Base-by-base conservation (phyloP, 1,284 basidiomycete genomes). In the Lentinula novae-zelandiae region DNA sequence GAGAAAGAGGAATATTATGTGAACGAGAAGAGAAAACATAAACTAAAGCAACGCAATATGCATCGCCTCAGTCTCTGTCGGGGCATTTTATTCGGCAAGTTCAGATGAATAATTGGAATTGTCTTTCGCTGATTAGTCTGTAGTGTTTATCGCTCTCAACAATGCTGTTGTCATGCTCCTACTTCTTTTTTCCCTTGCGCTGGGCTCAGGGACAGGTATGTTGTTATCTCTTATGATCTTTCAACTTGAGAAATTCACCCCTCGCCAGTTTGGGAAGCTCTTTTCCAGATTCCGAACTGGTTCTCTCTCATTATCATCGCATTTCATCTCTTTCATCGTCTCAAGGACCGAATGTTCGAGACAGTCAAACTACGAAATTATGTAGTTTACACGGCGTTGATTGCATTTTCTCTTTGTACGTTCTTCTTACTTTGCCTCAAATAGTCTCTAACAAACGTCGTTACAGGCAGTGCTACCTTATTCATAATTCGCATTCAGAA, bases 161-260 rank as follows among this genome's bases (percentile, higher is more conserved):
- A 61, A 70, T 46, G 38, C 58, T n/a, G n/a, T 59, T 48, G 60
- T 67, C 27, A 58, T 68, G 27, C 48, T 62, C n/a, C 51, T 70
- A 8, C 46, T 65, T 56, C 60, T 61, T 2, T 34, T 63, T 15
- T 64, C 67, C 48, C 64, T 65, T 49, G 67, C 53, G 20, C 62
- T 60, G n/a, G 67, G 57, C 8, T 50, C 57, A 15, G 57, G 57
- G 5, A 27, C 34, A n/a, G 48, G 57, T 51, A 31, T 31, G 57
- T 58, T 27, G 7, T 51, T 20, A 12, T 9, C 40, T 12, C 7
- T n/a, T 31, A n/a, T 4, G 15, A 15, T 49, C 3, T n/a, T 17
- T 27, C 13, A 10, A n/a, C 42, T 53, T 31, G 40, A 1, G 39
- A 6, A 15, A 44, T 3, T 44, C 10, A 15, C n/a, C 20, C 9